These are phyloP conservation scores for Calonectria pseudoreteaudii DNA, from an alignment of 2,329 filamentous ascomycete species.

Conservation along the genomic window DNA sequence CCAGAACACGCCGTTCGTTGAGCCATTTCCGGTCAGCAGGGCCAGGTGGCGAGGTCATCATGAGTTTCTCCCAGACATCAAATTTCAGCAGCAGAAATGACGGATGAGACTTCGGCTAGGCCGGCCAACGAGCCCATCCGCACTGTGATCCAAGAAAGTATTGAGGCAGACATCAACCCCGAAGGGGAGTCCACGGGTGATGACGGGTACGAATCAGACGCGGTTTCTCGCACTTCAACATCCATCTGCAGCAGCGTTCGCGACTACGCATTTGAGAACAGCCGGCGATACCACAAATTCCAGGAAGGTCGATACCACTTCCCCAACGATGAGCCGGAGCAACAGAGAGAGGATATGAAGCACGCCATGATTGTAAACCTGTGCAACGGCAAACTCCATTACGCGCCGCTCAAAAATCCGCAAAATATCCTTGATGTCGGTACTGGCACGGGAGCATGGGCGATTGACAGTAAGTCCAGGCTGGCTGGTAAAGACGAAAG, in stretches of 20 bases:
- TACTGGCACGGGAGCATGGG: constrained; percentile 16
- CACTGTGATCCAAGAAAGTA: neutral
- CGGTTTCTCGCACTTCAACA: neutral
- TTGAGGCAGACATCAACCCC: neutral
- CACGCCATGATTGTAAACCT: constrained; percentile 16
- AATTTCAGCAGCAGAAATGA: neutral
- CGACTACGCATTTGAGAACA: constrained; percentile 22
- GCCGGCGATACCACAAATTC: constrained; percentile 14
- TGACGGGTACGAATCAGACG: constrained; percentile 1
- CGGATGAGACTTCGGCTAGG: neutral
- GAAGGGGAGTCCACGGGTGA: neutral
- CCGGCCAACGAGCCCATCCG: neutral
- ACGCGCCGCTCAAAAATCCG: neutral
- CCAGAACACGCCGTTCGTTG: neutral
- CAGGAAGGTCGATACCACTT: constrained; percentile 18
- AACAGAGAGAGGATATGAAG: constrained; percentile 18
- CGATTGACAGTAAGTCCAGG: constrained; percentile 9
- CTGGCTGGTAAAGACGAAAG: neutral
- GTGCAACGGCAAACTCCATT: constrained; percentile 9
- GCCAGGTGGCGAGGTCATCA: neutral
- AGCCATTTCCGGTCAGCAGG: neutral
- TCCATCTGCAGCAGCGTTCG: constrained; percentile 15
- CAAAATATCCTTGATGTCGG: constrained; percentile 16
- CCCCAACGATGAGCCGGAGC: constrained; percentile 18
- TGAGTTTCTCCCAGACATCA: neutral